Percentiles rank a stretch among this genome's conserved stretches.
Conservation (phyloP, 2,329 filamentous ascomycete genomes). For the Diaporthe citriasiana region DNA sequence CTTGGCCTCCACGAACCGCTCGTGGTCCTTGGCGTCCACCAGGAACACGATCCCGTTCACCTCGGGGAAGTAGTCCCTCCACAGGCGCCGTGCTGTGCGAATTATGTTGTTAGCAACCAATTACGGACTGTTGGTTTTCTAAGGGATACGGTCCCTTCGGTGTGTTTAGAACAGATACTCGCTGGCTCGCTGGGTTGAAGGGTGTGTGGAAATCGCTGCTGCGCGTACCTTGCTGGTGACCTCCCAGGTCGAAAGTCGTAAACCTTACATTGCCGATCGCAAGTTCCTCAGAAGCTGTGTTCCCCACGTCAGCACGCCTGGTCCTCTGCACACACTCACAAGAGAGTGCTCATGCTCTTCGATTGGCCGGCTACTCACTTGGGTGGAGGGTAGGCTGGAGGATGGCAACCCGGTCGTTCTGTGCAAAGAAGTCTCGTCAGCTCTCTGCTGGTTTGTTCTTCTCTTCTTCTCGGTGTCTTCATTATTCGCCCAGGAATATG, state of each 20-base stretch:
- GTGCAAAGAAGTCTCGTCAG: constrained; percentile 41
- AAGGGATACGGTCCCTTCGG: not conserved
- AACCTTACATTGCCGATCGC: constrained; percentile 94
- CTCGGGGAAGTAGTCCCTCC: constrained; percentile 98
- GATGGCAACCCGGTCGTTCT: constrained; percentile 95
- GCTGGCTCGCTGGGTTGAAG: not conserved
- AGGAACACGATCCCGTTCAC: constrained; percentile 98
- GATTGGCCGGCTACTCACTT: constrained; percentile 67
- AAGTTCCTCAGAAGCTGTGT: constrained; percentile 86
- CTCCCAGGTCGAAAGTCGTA: constrained; percentile 93
- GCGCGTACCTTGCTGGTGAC: constrained; percentile 85
- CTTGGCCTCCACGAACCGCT: constrained; percentile 94
- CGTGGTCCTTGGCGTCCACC: constrained; percentile 96
- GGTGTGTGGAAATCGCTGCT: not conserved
- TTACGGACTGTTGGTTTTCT: too few species aligned
- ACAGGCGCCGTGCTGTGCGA: constrained; percentile 83
- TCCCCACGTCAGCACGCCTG: constrained; percentile 42
- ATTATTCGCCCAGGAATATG: not conserved
- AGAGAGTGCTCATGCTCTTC: not conserved
- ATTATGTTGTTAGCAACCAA: constrained; percentile 30
- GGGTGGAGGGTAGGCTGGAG: constrained; percentile 92
- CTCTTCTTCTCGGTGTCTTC: too few species aligned
- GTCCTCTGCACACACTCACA: too few species aligned
- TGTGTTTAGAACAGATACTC: not conserved
- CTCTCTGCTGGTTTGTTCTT: constrained; percentile 24